Base-by-base conservation (phyloP, 2,329 filamentous ascomycete species). In the Aspergillus japonicus region DNA sequence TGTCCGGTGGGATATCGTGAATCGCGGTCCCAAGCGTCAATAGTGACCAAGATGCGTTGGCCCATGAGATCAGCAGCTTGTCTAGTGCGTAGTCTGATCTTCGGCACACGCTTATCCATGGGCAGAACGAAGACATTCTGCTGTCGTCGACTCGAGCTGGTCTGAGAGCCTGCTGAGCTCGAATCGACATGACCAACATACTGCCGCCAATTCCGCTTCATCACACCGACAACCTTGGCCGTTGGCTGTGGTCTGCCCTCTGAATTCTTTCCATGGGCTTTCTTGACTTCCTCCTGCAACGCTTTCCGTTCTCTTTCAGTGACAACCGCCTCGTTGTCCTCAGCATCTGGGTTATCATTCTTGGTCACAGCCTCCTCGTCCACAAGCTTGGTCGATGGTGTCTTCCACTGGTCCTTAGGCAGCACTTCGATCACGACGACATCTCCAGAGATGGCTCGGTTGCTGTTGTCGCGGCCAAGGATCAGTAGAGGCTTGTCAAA, bases 101-200 rank as follows among this genome's bases (percentile, higher is more conserved):
- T 99, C 2, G 95, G 95, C 23, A 99, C 90, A 69, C 92, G 89
- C 81, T 96, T 98, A 77, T 99, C 94, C 94, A 99, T 98, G 4
- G 95, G 93, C 52, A 98, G 87, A 19, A 99, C 83, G 77, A 99
- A 99, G 14, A 99, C 92, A 16, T 87, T 96, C 73, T 97, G 92
- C 73, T 96, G 92, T 69, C 90, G 90, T 60, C 92, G 86, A 31
- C 91, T 92, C 67, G 92, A 89, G 61, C 87, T 89, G 2, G 85
- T 85, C 3, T 87, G 85, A 56, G 88, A 86, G 69, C 88, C 89
- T 52, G 92, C 89, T 2, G 93, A 96, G 11, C 90, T 91, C 54
- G 89, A 88, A 72, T 99, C 95, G 58, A 99, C 89, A 72, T 97
- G 93, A 2, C 95, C 95, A 62, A 99, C 95, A 68, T 97, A 98